A percentile compares a stretch with the other conserved stretches of the same genome.
Conservation (phyloP, 345 rosid species). For the Eucalyptus dawsonii region DNA sequence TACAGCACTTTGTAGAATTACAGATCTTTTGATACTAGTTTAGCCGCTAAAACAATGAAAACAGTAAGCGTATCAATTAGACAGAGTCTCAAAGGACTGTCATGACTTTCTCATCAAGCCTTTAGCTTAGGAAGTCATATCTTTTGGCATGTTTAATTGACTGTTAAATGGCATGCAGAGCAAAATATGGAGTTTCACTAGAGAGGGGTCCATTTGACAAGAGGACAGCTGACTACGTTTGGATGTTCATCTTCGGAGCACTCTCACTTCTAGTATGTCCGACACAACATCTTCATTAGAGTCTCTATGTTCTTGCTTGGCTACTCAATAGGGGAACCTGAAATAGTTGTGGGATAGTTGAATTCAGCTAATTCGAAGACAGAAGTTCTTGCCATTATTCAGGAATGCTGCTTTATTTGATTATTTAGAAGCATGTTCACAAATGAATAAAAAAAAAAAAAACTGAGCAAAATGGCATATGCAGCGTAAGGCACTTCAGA, state of each 20-base stretch:
- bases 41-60: background rate
- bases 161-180: constrained; percentile 9
- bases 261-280: constrained; percentile 39
- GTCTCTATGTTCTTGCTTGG: background rate
- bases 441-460: background rate
- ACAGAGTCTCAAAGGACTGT: background rate
- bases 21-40: background rate
- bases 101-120: background rate
- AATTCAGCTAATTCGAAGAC: background rate
- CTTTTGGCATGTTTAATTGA: background rate
- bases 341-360: background rate
- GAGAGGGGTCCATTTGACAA: constrained; percentile 59
- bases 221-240: constrained; percentile 55
- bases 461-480: background rate
- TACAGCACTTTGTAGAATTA: background rate
- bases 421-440: background rate
- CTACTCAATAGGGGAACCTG: background rate
- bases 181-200: constrained; percentile 44
- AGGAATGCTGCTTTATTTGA: background rate
- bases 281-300: background rate
- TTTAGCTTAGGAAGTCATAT: background rate
- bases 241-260: constrained; percentile 70
- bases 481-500: background rate
- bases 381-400: background rate
- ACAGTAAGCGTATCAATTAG: background rate